Evolutionary conservation across 2,329 filamentous ascomycete genomes (phyloP), one percentile per base, ranked within the genome.

Genomic region (Phyllosticta citriasiana): DNA sequence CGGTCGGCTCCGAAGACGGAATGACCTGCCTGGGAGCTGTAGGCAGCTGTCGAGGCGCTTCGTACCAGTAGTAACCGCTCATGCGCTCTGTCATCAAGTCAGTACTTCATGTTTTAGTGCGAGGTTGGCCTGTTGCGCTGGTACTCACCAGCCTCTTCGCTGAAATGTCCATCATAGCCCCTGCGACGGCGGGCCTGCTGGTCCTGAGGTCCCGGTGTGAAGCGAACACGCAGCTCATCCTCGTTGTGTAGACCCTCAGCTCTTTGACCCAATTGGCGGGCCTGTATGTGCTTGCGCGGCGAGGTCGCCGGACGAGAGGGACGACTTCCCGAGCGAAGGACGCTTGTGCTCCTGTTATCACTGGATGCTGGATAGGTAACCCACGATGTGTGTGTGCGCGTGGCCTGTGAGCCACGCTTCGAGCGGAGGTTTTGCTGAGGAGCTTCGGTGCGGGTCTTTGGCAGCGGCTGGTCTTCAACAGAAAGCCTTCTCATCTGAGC

Each of bases 381-480:
- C 40, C 40, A 47, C 40, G 40, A 47, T 5, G 40, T 47, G 40
- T 47, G 40, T n/a, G 40, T 47, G 16, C 40, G 40, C 7, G 40
- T 5, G 19, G 52, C 52, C 19, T 24, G 22, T 10, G 52, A 53
- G 9, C 25, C 25, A 9, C 19, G 9, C 52, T 12, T 10, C 52
- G 22, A 25, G 3, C 25, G 52, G 5, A 65, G n/a, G 59, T 66
- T 7, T 50, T 65, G 26, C 65, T 65, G 22, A 9, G 25, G 40
- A 55, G 7, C 54, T 19, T 33, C 35, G 27, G 19, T 27, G 4
- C 47, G 22, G 27, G 35, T 70, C 67, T 14, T 19, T 30, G 53
- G 25, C 8, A 19, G 30, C 26, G 60, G 40, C 19, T 55, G 57
- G 22, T 47, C 52, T 8, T 58, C 35, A 14, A 57, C 26, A 12